phyloP scores from a whole-genome alignment of 352 stramenopile species.

The Phytophthora kernoviae region DNA sequence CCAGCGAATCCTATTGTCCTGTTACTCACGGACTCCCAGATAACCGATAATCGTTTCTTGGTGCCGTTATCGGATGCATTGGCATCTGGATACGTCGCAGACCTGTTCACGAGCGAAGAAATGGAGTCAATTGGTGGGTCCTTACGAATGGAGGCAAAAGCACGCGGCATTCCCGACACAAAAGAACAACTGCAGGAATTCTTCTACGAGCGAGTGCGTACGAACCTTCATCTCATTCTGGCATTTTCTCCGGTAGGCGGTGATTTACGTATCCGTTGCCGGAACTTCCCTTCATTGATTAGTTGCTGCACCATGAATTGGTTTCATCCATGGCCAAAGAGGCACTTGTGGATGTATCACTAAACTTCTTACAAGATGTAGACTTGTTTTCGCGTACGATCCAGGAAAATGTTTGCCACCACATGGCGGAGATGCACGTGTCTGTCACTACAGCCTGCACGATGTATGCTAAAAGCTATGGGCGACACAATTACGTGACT shows the following conservation, averaged over 20 bases:
- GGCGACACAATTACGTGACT: constrained; percentile 92
- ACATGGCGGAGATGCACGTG: constrained; percentile 93
- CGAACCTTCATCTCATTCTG: constrained; percentile 88
- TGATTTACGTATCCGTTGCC: constrained; percentile 71
- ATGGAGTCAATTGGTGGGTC: constrained; percentile 85
- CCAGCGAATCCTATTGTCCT: constrained; percentile 87
- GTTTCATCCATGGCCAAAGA: constrained; percentile 93
- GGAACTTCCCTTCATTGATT: constrained; percentile 83
- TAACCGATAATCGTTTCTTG: constrained; percentile 86
- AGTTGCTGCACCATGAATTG: constrained; percentile 83
- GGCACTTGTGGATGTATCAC: constrained; percentile 84
- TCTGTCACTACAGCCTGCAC: constrained; percentile 81
- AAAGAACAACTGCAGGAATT: constrained; percentile 92
- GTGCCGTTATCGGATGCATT: constrained; percentile 90
- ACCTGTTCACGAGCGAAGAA: constrained; percentile 89
- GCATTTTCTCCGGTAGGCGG: constrained; percentile 86
- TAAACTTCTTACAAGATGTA: constrained; percentile 85
- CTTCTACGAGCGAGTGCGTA: constrained; percentile 88
- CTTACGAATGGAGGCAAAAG: constrained; percentile 84
- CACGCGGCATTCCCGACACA: constrained; percentile 84
- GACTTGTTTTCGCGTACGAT: constrained; percentile 68
- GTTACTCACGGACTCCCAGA: constrained; percentile 89
- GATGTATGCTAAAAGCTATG: constrained; percentile 75
- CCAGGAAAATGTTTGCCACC: constrained; percentile 91
- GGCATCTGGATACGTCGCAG: constrained; percentile 69